phyloP scores from a whole-genome alignment of 352 stramenopile species.

The Halophytophthora batemanensis region DNA sequence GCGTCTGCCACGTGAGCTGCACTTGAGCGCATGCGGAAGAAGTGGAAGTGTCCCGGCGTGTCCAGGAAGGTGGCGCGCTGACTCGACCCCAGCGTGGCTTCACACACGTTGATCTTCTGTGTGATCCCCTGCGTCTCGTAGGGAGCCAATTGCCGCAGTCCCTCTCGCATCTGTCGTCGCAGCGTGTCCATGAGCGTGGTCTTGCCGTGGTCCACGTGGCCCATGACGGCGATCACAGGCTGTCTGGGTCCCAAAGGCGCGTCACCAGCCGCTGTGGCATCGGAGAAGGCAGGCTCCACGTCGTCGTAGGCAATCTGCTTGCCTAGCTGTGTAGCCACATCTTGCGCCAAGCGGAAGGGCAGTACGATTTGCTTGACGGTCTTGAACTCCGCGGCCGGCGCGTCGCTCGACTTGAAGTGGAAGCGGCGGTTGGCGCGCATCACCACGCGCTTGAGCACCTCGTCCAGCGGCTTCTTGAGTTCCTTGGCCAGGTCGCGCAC shows the following conservation, averaged over 20 bases:
- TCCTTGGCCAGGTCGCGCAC: constrained; percentile 75
- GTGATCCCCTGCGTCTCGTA: constrained; percentile 98
- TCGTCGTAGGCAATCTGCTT: constrained; percentile 52
- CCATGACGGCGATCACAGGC: constrained; percentile 99
- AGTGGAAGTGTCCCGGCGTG: constrained; percentile 98
- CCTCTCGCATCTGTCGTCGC: constrained; percentile 45
- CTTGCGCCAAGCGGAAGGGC: constrained; percentile 56
- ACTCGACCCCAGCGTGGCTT: constrained; percentile 84
- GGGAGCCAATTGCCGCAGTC: constrained; percentile 70
- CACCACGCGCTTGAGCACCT: constrained; percentile 62
- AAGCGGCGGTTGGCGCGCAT: constrained; percentile 57
- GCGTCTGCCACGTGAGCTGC: constrained; percentile 98
- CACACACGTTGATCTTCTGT: constrained; percentile 97
- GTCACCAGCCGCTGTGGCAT: constrained; percentile 17
- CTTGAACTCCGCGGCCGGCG: constrained; percentile 57
- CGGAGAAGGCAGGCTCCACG: constrained; percentile 47
- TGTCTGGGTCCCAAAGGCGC: constrained; percentile 45
- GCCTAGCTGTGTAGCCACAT: constrained; percentile 47
- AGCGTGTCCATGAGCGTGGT: constrained; percentile 99
- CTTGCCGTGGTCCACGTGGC: constrained; percentile 99
- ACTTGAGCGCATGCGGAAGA: constrained; percentile 97
- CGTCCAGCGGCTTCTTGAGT: constrained; percentile 59
- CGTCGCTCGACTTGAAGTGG: constrained; percentile 37
- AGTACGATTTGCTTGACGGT: constrained; percentile 77
- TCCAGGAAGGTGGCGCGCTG: constrained; percentile 96